Conservation (phyloP, 371 early-diverging fungal genomes). For the Actinomortierella wolfii region DNA sequence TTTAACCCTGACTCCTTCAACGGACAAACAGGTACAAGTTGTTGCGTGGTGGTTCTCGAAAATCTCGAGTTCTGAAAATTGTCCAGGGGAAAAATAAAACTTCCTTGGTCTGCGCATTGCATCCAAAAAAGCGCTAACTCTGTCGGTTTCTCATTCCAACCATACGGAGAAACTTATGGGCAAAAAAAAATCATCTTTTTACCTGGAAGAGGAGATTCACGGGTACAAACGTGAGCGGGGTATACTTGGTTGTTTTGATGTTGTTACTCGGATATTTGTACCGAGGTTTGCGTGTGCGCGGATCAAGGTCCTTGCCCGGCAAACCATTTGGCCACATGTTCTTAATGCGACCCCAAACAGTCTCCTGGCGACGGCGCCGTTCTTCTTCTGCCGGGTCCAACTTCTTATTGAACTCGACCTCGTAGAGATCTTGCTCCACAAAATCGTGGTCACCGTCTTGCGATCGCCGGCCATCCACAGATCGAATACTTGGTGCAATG, state of each 20-base stretch:
- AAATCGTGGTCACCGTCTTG: slow-evolving; percentile 8
- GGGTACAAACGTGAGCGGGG: slow-evolving; percentile 86
- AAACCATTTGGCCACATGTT: slow-evolving; percentile 32
- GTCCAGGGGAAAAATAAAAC: too few species aligned
- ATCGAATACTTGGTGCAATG: slow-evolving; percentile 36
- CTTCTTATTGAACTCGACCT: slow-evolving; percentile 42
- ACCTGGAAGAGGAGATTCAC: slow-evolving; percentile 85
- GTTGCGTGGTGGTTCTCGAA: too few species aligned
- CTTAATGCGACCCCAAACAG: slow-evolving; percentile 23
- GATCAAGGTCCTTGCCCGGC: slow-evolving; percentile 40
- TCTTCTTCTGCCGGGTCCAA: slow-evolving; percentile 25
- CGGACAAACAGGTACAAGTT: too few species aligned
- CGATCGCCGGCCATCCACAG: slow-evolving; percentile 28
- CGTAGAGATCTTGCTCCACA: slow-evolving; percentile 26
- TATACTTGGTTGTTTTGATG: slow-evolving; percentile 86
- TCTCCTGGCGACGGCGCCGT: slow-evolving; percentile 12
- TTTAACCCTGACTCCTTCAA: too few species aligned
- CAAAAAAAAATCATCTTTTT: slow-evolving; percentile 8
- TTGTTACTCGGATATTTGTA: slow-evolving; percentile 62
- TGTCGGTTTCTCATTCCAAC: too few species aligned
- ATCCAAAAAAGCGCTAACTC: too few species aligned
- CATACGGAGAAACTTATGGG: too few species aligned
- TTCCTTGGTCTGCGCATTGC: too few species aligned
- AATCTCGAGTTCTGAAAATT: too few species aligned
- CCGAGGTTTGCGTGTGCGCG: slow-evolving; percentile 33